phyloP scores from a whole-genome alignment of 805 yeast species.

The Candida yuanshanica region DNA sequence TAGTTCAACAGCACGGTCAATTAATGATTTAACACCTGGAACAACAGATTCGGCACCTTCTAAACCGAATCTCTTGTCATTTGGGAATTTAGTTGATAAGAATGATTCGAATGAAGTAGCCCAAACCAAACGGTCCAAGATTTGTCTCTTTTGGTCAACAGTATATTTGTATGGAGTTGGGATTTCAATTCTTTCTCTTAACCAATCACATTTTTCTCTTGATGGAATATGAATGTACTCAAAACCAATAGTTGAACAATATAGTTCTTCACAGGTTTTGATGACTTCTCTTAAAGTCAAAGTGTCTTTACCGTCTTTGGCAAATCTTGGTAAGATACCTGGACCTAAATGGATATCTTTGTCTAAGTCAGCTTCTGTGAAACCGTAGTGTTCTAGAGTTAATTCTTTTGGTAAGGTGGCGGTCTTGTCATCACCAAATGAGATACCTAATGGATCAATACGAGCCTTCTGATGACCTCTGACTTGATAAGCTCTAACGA shows the following conservation, averaged over 20 bases:
- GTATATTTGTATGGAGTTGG: constrained; percentile 81
- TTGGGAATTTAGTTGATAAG: constrained; percentile 92
- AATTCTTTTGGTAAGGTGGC: constrained; percentile 72
- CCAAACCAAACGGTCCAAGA: constrained; percentile 95
- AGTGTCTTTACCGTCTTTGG: constrained; percentile 49
- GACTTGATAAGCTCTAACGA: constrained; percentile 98
- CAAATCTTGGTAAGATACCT: constrained; percentile 92
- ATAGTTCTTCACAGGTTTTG: constrained; percentile 70
- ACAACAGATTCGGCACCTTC: constrained; percentile 98
- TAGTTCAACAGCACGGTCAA: constrained; percentile 85
- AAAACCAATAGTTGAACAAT: constrained; percentile 85
- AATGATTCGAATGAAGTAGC: constrained; percentile 90
- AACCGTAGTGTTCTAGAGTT: constrained; percentile 88
- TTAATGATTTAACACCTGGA: constrained; percentile 94
- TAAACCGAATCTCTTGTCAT: constrained; percentile 96
- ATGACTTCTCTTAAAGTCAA: constrained; percentile 77
- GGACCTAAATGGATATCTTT: constrained; percentile 90
- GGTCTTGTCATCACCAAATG: constrained; percentile 63
- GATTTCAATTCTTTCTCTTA: constrained; percentile 92
- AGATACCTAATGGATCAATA: constrained; percentile 91
- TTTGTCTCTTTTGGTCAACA: constrained; percentile 90
- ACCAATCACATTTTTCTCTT: constrained; percentile 95
- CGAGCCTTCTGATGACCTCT: constrained; percentile 96
- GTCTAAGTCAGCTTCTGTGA: constrained; percentile 79
- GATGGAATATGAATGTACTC: constrained; percentile 97